phyloP scores from a whole-genome alignment of 208 protist species.

The Tritrichomonas foetus region DNA sequence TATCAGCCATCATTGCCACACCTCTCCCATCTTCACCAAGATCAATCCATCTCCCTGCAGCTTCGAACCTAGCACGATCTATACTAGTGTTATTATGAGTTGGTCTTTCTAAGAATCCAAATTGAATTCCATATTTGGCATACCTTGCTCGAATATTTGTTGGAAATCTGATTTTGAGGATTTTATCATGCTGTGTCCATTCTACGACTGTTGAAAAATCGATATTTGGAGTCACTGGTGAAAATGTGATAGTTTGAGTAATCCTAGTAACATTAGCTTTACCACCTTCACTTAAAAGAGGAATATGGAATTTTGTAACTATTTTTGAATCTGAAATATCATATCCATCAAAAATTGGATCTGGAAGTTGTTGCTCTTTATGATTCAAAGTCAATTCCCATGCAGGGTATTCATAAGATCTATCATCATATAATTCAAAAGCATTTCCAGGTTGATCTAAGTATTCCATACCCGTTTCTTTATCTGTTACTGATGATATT shows the following conservation, averaged over 20 bases:
- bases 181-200: slow-evolving; percentile 20
- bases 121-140: not conserved
- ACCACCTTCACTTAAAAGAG: not conserved
- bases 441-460: not conserved
- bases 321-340: not conserved
- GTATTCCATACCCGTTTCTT: not conserved
- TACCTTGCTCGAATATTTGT: not conserved
- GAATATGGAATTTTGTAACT: not conserved
- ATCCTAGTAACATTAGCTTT: not conserved
- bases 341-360: not conserved
- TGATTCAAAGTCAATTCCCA: not conserved
- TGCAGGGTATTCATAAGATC: not conserved
- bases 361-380: not conserved
- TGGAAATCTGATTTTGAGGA: not conserved
- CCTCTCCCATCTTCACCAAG: not conserved
- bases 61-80: not conserved
- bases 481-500: not conserved
- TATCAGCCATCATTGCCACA: not conserved
- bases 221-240: not conserved
- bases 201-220: not conserved
- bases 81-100: not conserved
- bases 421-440: not conserved
- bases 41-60: not conserved
- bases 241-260: not conserved
- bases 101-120: not conserved